Evolutionary conservation across 1,284 basidiomycete genomes (phyloP).

Genomic region (Cryptococcus sp.): DNA sequence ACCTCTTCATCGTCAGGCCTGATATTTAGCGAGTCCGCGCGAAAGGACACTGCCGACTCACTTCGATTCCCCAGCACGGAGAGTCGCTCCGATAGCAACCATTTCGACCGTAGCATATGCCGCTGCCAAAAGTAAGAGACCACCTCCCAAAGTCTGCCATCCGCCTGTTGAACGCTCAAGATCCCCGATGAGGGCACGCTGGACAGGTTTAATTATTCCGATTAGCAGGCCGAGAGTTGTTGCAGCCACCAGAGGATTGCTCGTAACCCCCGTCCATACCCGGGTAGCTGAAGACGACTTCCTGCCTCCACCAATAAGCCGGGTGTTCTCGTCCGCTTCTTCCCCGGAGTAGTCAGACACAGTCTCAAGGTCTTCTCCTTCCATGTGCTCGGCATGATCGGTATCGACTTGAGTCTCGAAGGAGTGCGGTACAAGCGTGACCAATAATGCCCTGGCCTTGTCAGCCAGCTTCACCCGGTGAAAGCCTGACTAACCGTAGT

Average conservation of each 20-base stretch:
- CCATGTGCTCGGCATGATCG: too few species aligned
- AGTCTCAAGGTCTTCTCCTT: background rate
- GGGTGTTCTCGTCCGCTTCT: slow-evolving; percentile 27
- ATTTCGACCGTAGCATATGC: slow-evolving; percentile 35
- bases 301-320: slow-evolving; percentile 16
- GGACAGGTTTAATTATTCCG: slow-evolving; percentile 34
- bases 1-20: slow-evolving; percentile 24
- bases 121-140: slow-evolving; percentile 25
- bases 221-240: slow-evolving; percentile 30
- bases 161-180: slow-evolving; percentile 4
- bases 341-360: slow-evolving; percentile 14
- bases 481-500: slow-evolving; percentile 27
- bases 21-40: background rate
- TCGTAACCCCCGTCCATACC: background rate
- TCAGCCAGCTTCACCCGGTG: too few species aligned
- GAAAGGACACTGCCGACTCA: slow-evolving; percentile 6
- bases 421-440: too few species aligned
- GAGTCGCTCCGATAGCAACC: slow-evolving; percentile 27
- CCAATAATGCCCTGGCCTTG: too few species aligned
- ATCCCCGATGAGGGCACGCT: slow-evolving; percentile 22
- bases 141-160: slow-evolving; percentile 29
- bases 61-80: slow-evolving; percentile 27
- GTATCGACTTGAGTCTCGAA: too few species aligned
- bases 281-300: background rate
- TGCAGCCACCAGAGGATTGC: slow-evolving; percentile 13